Evolutionary conservation across 352 stramenopile species (phyloP).

Genomic region (Bremia lactucae): DNA sequence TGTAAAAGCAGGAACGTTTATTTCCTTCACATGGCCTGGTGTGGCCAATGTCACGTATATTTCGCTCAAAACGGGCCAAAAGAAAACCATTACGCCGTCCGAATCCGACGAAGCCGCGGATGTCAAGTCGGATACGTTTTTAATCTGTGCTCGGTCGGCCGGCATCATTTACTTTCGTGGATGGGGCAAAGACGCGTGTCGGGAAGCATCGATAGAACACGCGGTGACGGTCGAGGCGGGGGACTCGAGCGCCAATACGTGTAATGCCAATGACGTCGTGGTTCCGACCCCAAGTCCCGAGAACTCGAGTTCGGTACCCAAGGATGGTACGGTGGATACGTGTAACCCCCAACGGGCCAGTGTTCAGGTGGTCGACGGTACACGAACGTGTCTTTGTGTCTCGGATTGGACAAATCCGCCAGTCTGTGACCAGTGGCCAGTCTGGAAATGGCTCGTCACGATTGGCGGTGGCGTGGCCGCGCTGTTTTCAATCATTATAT

Average conservation of each 20-base stretch:
- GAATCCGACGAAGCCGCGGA: slow-evolving; percentile 26
- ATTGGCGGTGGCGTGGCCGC: slow-evolving; percentile 47
- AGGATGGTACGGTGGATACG: slow-evolving; percentile 19
- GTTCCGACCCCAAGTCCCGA: neutral
- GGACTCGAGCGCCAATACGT: slow-evolving; percentile 18
- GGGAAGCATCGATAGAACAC: slow-evolving; percentile 35
- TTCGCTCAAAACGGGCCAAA: slow-evolving; percentile 43
- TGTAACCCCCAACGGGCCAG: slow-evolving; percentile 49
- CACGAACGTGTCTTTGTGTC: slow-evolving; percentile 38
- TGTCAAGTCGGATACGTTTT: slow-evolving; percentile 31
- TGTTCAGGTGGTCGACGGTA: slow-evolving; percentile 29
- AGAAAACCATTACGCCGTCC: slow-evolving; percentile 48
- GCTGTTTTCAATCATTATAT: slow-evolving; percentile 46
- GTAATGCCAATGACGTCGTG: slow-evolving; percentile 8
- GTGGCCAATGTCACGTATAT: slow-evolving; percentile 57
- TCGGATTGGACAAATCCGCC: slow-evolving; percentile 54
- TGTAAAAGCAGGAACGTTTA: slow-evolving; percentile 36
- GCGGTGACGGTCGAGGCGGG: slow-evolving; percentile 32
- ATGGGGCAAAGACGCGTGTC: slow-evolving; percentile 45
- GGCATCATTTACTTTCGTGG: slow-evolving; percentile 51
- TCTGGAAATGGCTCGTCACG: slow-evolving; percentile 49
- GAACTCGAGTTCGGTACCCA: slow-evolving; percentile 6
- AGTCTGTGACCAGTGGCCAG: slow-evolving; percentile 32
- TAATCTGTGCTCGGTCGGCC: slow-evolving; percentile 42
- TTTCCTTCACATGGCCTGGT: slow-evolving; percentile 40